A percentile compares a stretch with the other conserved stretches of the same genome.
Conservation (phyloP, 192 early-diverging fungal genomes). For the Polychytrium aggregatum region DNA sequence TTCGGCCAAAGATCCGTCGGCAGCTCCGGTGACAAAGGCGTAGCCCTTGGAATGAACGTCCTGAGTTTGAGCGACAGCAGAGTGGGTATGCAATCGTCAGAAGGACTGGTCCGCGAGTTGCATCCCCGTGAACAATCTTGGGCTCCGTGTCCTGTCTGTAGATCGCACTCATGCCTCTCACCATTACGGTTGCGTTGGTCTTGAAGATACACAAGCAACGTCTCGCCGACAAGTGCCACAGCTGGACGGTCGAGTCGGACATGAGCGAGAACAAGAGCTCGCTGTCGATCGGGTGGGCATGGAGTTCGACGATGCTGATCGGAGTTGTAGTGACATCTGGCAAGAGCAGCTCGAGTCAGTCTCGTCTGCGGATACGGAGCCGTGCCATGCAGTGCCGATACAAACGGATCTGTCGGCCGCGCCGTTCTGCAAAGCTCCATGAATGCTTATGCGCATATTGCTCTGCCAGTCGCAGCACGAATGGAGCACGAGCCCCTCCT, state of each 20-base stretch:
- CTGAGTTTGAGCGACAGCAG: not conserved
- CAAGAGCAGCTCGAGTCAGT: too few species aligned
- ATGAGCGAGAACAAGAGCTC: constrained; percentile 57
- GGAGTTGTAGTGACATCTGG: too few species aligned
- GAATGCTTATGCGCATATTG: not conserved
- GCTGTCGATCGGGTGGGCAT: constrained; percentile 55
- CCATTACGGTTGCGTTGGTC: constrained; percentile 42
- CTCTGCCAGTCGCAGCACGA: not conserved
- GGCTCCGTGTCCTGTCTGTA: not conserved
- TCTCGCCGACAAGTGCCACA: constrained; percentile 63
- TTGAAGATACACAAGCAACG: constrained; percentile 53
- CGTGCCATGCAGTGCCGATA: too few species aligned
- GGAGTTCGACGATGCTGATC: constrained; percentile 54
- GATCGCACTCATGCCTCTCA: constrained; percentile 19
- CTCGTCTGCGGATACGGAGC: too few species aligned
- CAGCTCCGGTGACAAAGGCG: constrained; percentile 38
- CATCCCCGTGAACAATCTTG: not conserved
- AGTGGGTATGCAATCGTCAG: not conserved
- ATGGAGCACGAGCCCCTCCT: too few species aligned
- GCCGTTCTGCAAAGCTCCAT: not conserved
- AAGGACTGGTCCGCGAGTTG: constrained; percentile 1
- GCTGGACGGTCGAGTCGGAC: constrained; percentile 59
- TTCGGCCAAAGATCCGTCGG: constrained; percentile 34
- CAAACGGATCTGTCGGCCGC: constrained; percentile 24
- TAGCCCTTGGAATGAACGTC: constrained; percentile 33